These are phyloP conservation scores for Orbilia brochopaga DNA, from an alignment of 2,329 filamentous ascomycete species.

Conservation along the genomic window DNA sequence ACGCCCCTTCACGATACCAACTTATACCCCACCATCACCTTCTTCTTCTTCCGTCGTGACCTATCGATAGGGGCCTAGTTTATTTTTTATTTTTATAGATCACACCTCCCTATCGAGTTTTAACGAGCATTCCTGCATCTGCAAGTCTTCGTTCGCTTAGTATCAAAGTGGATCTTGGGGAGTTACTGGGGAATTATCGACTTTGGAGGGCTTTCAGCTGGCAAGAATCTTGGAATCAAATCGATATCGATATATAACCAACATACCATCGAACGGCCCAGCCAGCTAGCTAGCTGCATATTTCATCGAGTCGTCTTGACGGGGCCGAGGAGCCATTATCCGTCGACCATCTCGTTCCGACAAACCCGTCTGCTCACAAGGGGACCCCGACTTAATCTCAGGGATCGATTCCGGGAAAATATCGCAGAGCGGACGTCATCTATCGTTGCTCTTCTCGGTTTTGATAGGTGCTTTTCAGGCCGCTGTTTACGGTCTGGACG, in stretches of 20 bases:
- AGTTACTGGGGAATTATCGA: constrained; percentile 2
- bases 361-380: constrained; percentile 49
- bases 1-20: constrained; percentile 2
- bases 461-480: constrained; percentile 26
- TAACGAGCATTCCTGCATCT: constrained; percentile 25
- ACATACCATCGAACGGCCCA: constrained; percentile 8
- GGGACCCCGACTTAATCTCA: constrained; percentile 35
- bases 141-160: constrained; percentile 48
- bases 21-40: constrained; percentile 1
- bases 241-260: constrained; percentile 38
- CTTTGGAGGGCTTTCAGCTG: constrained; percentile 1
- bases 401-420: constrained; percentile 50
- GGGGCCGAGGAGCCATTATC: constrained; percentile 45
- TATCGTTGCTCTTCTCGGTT: constrained; percentile 3
- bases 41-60: constrained; percentile 4
- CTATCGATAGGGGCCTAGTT: constrained; percentile 10
- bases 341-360: constrained; percentile 42
- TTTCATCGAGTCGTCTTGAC: constrained; percentile 23
- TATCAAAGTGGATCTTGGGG: constrained; percentile 22
- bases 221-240: constrained; percentile 5
- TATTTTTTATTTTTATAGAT: constrained; percentile 1
- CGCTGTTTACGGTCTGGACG: constrained; percentile 20
- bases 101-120: constrained; percentile 16
- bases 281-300: constrained; percentile 6
- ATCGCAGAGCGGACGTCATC: constrained; percentile 45